phyloP scores from a whole-genome alignment of 2,329 filamentous ascomycete genomes.

The Arthrinium phaeospermum region DNA sequence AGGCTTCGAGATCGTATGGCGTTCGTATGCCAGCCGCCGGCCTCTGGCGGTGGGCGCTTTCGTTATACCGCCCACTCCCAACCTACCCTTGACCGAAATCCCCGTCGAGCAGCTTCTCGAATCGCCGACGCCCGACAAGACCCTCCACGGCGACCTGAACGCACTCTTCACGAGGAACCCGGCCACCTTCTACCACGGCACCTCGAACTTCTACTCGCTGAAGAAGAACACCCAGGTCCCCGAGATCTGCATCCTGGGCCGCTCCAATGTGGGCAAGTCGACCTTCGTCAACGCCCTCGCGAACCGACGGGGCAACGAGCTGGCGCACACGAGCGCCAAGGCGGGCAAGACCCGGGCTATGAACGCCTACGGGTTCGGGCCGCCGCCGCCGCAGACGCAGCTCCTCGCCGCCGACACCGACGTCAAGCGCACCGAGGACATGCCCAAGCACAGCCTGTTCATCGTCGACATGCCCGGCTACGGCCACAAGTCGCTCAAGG shows the following conservation, averaged over 20 bases:
- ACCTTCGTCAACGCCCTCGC: conserved; percentile 85
- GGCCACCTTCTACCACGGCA: conserved; percentile 34
- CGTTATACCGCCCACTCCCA: conserved; percentile 35
- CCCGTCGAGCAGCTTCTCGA: conserved; percentile 38
- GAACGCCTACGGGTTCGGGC: conserved; percentile 62
- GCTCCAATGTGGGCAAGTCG: conserved; percentile 89
- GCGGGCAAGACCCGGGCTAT: conserved; percentile 61
- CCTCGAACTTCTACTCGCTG: conserved; percentile 50
- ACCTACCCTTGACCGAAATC: conserved; percentile 33
- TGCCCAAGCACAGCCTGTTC: conserved; percentile 53
- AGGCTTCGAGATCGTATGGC: not conserved
- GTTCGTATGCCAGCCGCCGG: conserved; percentile 22
- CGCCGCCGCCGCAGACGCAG: conserved; percentile 35
- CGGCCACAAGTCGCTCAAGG: conserved; percentile 50
- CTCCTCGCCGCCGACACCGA: conserved; percentile 30
- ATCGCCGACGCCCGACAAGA: conserved; percentile 32
- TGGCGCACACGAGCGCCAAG: conserved; percentile 55
- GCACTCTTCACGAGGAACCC: conserved; percentile 35
- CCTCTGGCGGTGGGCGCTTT: conserved; percentile 36
- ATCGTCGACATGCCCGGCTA: conserved; percentile 60
- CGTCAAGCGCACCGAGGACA: conserved; percentile 40
- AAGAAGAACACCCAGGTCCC: conserved; percentile 57
- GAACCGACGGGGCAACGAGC: conserved; percentile 55
- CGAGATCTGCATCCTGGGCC: conserved; percentile 79
- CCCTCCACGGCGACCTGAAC: conserved; percentile 32